A percentile compares a stretch with the other conserved stretches of the same genome.
Conservation (phyloP, 345 rosid species). For the Isatis tinctoria region DNA sequence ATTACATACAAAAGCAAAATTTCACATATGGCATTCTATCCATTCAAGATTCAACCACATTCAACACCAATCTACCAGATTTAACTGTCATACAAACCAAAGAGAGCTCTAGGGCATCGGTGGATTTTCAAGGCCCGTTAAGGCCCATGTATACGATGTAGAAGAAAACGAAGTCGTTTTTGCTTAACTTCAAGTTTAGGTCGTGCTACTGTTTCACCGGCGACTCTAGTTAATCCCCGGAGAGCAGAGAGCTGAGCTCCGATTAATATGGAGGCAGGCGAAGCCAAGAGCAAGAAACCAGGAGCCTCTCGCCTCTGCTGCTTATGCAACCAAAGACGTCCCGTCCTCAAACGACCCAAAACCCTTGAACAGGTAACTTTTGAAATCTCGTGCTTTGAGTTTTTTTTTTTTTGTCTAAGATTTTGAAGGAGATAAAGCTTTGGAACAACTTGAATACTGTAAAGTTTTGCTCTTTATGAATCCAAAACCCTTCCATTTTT, state of each 20-base stretch:
- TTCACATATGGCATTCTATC: background rate
- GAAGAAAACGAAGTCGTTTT: background rate
- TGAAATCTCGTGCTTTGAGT: background rate
- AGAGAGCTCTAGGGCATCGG: background rate
- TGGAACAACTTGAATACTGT: background rate
- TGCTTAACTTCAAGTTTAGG: background rate
- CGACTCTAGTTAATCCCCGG: background rate
- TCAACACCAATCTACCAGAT: background rate
- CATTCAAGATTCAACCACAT: background rate
- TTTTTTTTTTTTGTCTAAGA: conserved; percentile 2
- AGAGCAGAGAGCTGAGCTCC: background rate
- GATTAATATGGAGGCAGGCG: conserved; percentile 40
- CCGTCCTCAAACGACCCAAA: conserved; percentile 87
- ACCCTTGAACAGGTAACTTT: conserved; percentile 71
- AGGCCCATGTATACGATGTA: background rate
- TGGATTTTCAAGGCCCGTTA: background rate
- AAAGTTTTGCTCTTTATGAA: background rate
- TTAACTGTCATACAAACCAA: background rate
- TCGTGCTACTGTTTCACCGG: background rate
- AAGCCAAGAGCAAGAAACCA: conserved; percentile 35
- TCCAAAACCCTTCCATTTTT: background rate
- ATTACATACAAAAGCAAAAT: background rate
- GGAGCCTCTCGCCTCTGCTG: conserved; percentile 53
- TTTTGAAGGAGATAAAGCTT: background rate
- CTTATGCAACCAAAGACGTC: conserved; percentile 52